These are phyloP conservation scores for Leucosporidium scottii DNA, from an alignment of 768 basidiomycete species.

Conservation along the genomic window DNA sequence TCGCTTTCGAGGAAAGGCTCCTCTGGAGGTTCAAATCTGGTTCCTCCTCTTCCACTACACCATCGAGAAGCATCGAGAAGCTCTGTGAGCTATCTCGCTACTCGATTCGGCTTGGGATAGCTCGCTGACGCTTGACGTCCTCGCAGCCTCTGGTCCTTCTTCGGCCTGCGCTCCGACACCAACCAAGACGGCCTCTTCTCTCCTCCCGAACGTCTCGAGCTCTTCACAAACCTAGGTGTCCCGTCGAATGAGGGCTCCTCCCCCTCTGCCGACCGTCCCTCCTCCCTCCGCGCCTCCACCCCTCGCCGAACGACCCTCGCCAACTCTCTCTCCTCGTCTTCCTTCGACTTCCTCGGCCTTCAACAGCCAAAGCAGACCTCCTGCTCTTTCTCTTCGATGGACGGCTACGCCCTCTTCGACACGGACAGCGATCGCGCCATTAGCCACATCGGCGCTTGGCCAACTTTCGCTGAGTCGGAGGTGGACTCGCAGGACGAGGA, in stretches of 20 bases:
- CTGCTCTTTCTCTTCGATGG: constrained; percentile 34
- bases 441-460: neutral
- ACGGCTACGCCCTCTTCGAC: constrained; percentile 43
- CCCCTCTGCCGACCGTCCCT: neutral
- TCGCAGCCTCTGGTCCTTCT: constrained; percentile 30
- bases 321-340: neutral
- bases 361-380: constrained; percentile 7
- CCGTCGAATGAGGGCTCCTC: accelerated
- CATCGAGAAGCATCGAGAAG: constrained; percentile 34
- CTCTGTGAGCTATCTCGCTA: neutral
- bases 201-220: constrained; percentile 14
- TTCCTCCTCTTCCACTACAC: constrained; percentile 28
- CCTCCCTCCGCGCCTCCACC: neutral
- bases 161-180: constrained; percentile 9
- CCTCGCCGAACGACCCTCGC: neutral
- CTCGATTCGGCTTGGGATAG: neutral
- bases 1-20: constrained; percentile 19
- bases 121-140: neutral
- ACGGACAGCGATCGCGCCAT: neutral
- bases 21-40: constrained; percentile 14
- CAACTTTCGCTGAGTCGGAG: constrained; percentile 9
- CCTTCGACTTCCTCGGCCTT: constrained; percentile 13
- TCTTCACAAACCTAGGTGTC: constrained; percentile 12
- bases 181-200: constrained; percentile 15
- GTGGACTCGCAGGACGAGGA: neutral